Percentiles rank a stretch among this genome's conserved stretches.
phyloP scores from a whole-genome alignment of 257 asterid species.

The Salvia rosmarinus region DNA sequence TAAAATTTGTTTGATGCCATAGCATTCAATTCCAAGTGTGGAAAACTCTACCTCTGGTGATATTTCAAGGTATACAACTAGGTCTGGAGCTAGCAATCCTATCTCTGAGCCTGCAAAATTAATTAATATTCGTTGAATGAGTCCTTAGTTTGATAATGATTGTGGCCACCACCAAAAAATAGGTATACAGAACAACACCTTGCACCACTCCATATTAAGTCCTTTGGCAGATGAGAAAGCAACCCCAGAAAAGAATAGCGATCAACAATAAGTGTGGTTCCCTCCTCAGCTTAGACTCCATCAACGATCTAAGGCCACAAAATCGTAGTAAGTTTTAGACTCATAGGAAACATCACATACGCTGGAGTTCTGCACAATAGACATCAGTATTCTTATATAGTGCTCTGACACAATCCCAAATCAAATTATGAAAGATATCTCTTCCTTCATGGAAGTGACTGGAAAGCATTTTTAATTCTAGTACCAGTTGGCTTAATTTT shows the following conservation, averaged over 20 bases:
- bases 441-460: neutral
- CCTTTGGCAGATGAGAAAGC: conserved; percentile 96
- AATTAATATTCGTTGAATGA: conserved; percentile 14
- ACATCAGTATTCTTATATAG: neutral
- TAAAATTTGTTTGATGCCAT: neutral
- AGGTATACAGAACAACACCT: conserved; percentile 48
- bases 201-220: conserved; percentile 73
- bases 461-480: neutral
- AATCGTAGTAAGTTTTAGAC: conserved; percentile 23
- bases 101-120: conserved; percentile 73
- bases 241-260: conserved; percentile 92
- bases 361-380: conserved; percentile 19
- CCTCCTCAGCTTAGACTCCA: conserved; percentile 85
- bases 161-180: conserved; percentile 10
- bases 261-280: conserved; percentile 78
- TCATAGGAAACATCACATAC: neutral
- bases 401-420: conserved; percentile 4
- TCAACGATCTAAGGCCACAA: conserved; percentile 54
- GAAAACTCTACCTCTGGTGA: conserved; percentile 76
- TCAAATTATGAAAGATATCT: neutral
- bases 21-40: conserved; percentile 19
- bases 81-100: conserved; percentile 91
- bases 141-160: conserved; percentile 3
- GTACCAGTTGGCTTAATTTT: conserved; percentile 11
- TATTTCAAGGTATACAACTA: conserved; percentile 88